These are phyloP conservation scores for Tetrapisispora pingtungensis DNA, from an alignment of 805 yeast genomes.

Conservation along the genomic window DNA sequence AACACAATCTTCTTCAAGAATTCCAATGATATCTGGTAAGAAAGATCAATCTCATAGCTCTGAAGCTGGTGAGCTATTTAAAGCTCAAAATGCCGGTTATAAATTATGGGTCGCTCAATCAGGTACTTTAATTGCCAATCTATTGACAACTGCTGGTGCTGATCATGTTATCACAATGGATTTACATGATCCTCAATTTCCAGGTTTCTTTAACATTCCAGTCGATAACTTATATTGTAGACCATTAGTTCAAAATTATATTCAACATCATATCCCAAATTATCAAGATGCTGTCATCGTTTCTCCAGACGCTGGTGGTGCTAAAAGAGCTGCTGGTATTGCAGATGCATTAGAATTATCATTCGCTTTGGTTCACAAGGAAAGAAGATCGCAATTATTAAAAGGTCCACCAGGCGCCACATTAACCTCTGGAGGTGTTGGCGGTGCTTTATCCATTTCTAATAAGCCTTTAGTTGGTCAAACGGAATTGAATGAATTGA, in stretches of 20 bases:
- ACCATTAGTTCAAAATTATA: conserved; percentile 80
- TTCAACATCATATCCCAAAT: conserved; percentile 64
- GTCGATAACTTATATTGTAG: conserved; percentile 88
- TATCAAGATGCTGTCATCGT: conserved; percentile 81
- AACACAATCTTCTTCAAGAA: conserved; percentile 22
- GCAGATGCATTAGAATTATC: conserved; percentile 85
- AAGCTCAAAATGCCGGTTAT: conserved; percentile 51
- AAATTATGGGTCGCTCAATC: conserved; percentile 94
- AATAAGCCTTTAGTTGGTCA: conserved; percentile 14
- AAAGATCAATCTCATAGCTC: conserved; percentile 18
- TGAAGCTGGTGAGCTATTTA: conserved; percentile 29
- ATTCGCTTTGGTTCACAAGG: conserved; percentile 93
- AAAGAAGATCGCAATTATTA: conserved; percentile 47
- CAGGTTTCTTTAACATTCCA: conserved; percentile 93
- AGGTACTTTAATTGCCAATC: conserved; percentile 83
- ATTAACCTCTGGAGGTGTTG: conserved; percentile 22
- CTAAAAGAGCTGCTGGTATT: conserved; percentile 87
- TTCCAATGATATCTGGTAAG: conserved; percentile 30
- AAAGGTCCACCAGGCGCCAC: conserved; percentile 30
- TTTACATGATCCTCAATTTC: conserved; percentile 94
- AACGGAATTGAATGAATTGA: conserved; percentile 16
- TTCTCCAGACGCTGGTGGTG: conserved; percentile 99
- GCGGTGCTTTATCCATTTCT: conserved; percentile 18
- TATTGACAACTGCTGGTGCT: conserved; percentile 87
- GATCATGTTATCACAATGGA: conserved; percentile 97